These are phyloP conservation scores for Penicillium sclerotiorum DNA, from an alignment of 2,329 filamentous ascomycete genomes.

Conservation along the genomic window DNA sequence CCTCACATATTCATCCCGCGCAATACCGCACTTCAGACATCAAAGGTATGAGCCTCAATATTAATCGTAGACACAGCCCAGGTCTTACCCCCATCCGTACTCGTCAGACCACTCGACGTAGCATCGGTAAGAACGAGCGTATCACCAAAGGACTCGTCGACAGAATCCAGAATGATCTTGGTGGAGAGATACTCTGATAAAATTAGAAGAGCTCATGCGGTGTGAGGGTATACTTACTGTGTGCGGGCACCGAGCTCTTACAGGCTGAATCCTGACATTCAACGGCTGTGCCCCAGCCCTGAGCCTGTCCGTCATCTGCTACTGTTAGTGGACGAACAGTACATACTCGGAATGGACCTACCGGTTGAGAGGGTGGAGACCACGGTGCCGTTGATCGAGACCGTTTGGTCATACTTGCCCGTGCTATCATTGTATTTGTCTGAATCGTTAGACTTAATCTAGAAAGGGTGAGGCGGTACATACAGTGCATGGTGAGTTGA, in stretches of 20 bases:
- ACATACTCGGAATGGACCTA: slow-evolving; percentile 5
- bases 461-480: not conserved
- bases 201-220: too few species aligned
- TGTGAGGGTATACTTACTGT: too few species aligned
- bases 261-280: slow-evolving; percentile 35
- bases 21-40: too few species aligned
- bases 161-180: slow-evolving; percentile 31
- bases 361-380: slow-evolving; percentile 34
- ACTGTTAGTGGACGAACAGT: not conserved
- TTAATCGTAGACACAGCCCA: slow-evolving; percentile 33
- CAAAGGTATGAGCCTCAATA: slow-evolving; percentile 19
- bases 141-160: slow-evolving; percentile 29
- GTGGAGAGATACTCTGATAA: slow-evolving; percentile 36
- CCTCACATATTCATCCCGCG: too few species aligned
- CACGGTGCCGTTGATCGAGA: slow-evolving; percentile 31
- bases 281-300: slow-evolving; percentile 37
- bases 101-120: slow-evolving; percentile 28
- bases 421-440: slow-evolving; percentile 36
- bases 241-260: slow-evolving; percentile 28
- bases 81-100: slow-evolving; percentile 28
- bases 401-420: slow-evolving; percentile 33
- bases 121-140: slow-evolving; percentile 32
- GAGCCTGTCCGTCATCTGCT: slow-evolving; percentile 31
- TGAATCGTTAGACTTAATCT: slow-evolving; percentile 10
- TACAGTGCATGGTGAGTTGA: slow-evolving; percentile 32